Base-by-base conservation (phyloP, 2,329 filamentous ascomycete species). In the Rugonectria rugulosa region DNA sequence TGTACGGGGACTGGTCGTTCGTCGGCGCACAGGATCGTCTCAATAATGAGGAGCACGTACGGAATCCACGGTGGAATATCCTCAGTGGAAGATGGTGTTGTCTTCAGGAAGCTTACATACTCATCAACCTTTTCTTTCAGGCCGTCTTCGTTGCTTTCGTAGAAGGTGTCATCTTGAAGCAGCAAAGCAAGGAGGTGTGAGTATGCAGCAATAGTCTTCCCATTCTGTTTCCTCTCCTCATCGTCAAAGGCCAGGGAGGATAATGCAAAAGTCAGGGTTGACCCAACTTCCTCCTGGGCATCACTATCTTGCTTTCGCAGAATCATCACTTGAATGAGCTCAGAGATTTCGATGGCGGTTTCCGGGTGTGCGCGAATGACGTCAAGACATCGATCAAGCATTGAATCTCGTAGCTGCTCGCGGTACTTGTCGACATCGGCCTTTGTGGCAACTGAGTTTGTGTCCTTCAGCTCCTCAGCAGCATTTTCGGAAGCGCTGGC, bases 61-160 rank as follows among this genome's bases (percentile, higher is more conserved):
- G 92, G 90, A 61, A 98, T 89, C 92, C 94, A 99, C 2, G 92
- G 90, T 5, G 92, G 90, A n/a, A 92, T 79, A 55, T 95, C 90
- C 43, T 96, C 91, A 0, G 82, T 78, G 4, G 89, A 81, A 52
- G 87, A 84, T 0, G 85, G 78, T 5, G 85, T 79, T 4, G 92
- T 77, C 66, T 89, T 88, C 64, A 99, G 84, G 72, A 97, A 97
- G 3, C 80, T 82, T 23, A 97, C 81, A 59, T 97, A 86, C 31
- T 87, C 87, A 9, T 81, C 79, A 34, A 97, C 89, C 67, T 89
- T 91, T 15, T 91, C 87, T 68, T 89, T 89, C 20, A 99, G 76
- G 31, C 88, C 87, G 23, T 88, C 84, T 15, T 93, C 75, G 15
- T 91, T 91, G 45, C 87, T 86, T 45, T 84, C 82, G 71, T 96